Evolutionary conservation across 169 alveolate species (phyloP), one percentile per base, ranked within the genome.

Genomic region (Perkinsus olseni): DNA sequence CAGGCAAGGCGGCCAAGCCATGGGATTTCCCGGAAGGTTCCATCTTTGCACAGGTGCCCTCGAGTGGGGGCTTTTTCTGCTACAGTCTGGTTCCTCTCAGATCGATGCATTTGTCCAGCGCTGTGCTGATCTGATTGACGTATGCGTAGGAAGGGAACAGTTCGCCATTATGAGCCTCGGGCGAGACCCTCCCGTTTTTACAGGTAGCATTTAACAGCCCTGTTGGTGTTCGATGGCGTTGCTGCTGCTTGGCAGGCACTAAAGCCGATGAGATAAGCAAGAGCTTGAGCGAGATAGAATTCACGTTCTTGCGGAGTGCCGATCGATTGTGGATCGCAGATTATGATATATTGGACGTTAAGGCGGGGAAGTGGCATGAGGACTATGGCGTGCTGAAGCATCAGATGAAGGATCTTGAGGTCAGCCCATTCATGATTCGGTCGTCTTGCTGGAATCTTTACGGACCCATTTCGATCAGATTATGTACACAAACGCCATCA

Each of bases 81-180:
- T 91, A 13, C 8, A 0, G n/a, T 8, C 38, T 36, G 28, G 38
- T 1, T 8, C 74, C 38, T 37, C 45, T 74, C 93, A 95, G 95
- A 74, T 97, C 92, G 99, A 98, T 93, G 99, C 99, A n/a, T 98
- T 98, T 94, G 98, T 98, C 91, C 97, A 98, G 94, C 96, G 99
- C 91, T 98, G 99, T 94, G 95, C 97, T 92, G 99, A 98, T 91
- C 97, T 97, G 38, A 96, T 96, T 91, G 99, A 98, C 94, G 98
- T 98, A 48, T 97, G 98, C 92, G 98, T 96, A 93, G 98, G 98
- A 34, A 97, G 97, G 95, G 95, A 96, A 28, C 97, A 97, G 95
- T 98, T 98, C 94, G 98, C 98, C 91, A 95, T 98, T 93, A 97
- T 91, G 93, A 93, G 92, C 91, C 92, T 31, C 91, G 93, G 17